A percentile compares a stretch with the other conserved stretches of the same genome.
These are phyloP conservation scores for Amyloporia xantha DNA, from an alignment of 768 basidiomycete genomes.

Conservation along the genomic window DNA sequence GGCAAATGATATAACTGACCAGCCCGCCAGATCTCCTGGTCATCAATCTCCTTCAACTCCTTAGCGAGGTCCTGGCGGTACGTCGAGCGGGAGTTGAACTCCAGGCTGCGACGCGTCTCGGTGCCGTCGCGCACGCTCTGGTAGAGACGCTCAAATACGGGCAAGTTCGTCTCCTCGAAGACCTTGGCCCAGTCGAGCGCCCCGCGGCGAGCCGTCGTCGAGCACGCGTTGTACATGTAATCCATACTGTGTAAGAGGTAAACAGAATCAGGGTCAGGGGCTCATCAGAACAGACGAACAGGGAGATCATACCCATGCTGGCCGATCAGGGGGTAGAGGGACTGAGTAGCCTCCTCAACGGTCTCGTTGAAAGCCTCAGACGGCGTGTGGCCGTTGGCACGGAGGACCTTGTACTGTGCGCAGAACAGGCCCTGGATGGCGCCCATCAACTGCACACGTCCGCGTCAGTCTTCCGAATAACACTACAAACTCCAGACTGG, in stretches of 20 bases:
- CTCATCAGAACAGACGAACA: too few species aligned
- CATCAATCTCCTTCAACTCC: conserved; percentile 91
- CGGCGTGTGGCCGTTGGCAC: conserved; percentile 92
- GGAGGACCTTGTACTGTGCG: conserved; percentile 97
- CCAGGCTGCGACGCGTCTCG: conserved; percentile 94
- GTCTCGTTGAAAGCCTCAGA: conserved; percentile 99
- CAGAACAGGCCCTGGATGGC: conserved; percentile 99
- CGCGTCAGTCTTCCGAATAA: conserved; percentile 7
- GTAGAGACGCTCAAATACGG: conserved; percentile 93
- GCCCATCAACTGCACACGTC: conserved; percentile 91
- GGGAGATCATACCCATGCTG: conserved; percentile 87
- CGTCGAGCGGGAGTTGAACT: conserved; percentile 88
- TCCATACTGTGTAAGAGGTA: conserved; percentile 80
- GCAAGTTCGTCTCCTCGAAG: conserved; percentile 90
- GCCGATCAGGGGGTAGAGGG: conserved; percentile 94
- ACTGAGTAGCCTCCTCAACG: conserved; percentile 99
- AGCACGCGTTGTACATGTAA: conserved; percentile 99
- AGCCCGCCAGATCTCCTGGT: conserved; percentile 98
- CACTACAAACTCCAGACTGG: background rate
- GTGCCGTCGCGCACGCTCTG: conserved; percentile 91
- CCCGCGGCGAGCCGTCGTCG: conserved; percentile 97
- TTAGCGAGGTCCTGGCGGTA: conserved; percentile 90
- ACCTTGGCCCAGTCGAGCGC: conserved; percentile 99
- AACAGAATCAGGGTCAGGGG: too few species aligned
- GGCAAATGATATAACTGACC: conserved; percentile 38